phyloP scores from a whole-genome alignment of 371 early-diverging fungal genomes.

The Fennellomyces sp. region DNA sequence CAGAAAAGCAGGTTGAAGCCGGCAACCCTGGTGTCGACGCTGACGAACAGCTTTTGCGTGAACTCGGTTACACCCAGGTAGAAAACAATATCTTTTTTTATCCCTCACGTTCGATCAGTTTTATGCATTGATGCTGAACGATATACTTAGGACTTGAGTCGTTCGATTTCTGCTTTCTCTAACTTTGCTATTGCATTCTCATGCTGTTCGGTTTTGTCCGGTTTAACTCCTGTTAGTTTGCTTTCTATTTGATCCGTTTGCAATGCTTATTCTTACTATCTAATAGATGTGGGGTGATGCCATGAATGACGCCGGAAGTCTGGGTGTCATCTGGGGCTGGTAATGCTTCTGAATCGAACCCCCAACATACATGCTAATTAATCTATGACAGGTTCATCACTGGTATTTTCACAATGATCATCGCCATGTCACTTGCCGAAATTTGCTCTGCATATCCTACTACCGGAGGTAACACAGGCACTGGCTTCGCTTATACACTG shows the following conservation, averaged over 20 bases:
- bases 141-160: conserved; percentile 60
- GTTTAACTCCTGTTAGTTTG: conserved; percentile 54
- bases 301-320: conserved; percentile 65
- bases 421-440: conserved; percentile 73
- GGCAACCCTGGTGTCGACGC: conserved; percentile 13
- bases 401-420: conserved; percentile 56
- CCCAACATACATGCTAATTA: no score
- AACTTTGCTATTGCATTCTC: conserved; percentile 69
- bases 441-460: conserved; percentile 79
- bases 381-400: conserved; percentile 60
- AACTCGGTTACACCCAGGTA: conserved; percentile 56
- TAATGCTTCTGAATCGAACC: no score
- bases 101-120: neutral
- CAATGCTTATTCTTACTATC: no score
- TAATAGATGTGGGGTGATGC: conserved; percentile 62
- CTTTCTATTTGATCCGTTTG: no score
- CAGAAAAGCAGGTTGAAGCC: conserved; percentile 18
- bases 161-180: conserved; percentile 63
- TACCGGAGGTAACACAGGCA: conserved; percentile 68
- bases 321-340: conserved; percentile 73
- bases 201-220: conserved; percentile 63
- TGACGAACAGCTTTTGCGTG: conserved; percentile 41
- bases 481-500: no score
- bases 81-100: neutral
- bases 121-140: neutral